These are phyloP conservation scores for Penicillium parvum DNA, from an alignment of 495 filamentous ascomycete species.

Conservation along the genomic window DNA sequence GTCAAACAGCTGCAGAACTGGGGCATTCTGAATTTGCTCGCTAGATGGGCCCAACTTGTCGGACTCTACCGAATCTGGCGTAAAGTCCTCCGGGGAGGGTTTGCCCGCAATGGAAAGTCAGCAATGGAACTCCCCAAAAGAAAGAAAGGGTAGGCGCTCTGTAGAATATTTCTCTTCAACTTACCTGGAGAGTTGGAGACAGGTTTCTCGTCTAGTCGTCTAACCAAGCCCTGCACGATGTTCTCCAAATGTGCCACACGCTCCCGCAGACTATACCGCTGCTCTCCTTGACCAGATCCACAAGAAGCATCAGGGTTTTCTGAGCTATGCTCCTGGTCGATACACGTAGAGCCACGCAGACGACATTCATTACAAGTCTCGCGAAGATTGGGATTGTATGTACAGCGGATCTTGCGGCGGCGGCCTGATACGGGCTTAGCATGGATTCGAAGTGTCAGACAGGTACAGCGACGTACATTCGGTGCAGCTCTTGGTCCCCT, in stretches of 20 bases:
- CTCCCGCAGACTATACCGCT: slow-evolving; percentile 35
- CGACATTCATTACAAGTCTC: slow-evolving; percentile 37
- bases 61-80: slow-evolving; percentile 13
- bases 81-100: background rate
- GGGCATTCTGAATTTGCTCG: slow-evolving; percentile 34
- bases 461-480: slow-evolving; percentile 27
- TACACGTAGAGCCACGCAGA: slow-evolving; percentile 28
- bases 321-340: slow-evolving; percentile 30
- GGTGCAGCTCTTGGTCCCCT: slow-evolving; percentile 39
- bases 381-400: slow-evolving; percentile 24
- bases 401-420: slow-evolving; percentile 41
- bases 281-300: slow-evolving; percentile 15
- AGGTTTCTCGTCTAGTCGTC: slow-evolving; percentile 21
- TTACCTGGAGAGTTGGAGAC: slow-evolving; percentile 4
- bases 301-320: slow-evolving; percentile 5
- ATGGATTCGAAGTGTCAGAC: background rate
- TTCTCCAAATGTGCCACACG: slow-evolving; percentile 35
- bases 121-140: background rate
- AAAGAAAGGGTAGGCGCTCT: background rate
- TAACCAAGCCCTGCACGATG: slow-evolving; percentile 26
- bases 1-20: slow-evolving; percentile 39
- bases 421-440: slow-evolving; percentile 21
- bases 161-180: background rate
- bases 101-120: slow-evolving; percentile 6
- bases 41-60: slow-evolving; percentile 23